Conservation (phyloP, 768 basidiomycete species). For the Symmetrospora coprosmae region DNA sequence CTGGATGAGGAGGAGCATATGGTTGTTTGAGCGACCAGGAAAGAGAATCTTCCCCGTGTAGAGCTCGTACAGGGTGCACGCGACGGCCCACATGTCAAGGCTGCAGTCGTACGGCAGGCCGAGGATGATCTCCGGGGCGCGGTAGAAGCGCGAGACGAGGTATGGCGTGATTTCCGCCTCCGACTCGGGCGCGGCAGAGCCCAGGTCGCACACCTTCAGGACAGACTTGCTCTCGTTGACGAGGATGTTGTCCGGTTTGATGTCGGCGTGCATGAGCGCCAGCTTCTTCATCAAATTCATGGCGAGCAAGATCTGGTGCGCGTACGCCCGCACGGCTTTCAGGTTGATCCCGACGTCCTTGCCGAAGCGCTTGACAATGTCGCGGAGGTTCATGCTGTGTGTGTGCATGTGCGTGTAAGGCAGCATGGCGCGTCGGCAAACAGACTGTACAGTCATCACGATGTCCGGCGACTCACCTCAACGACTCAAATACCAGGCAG, state of each 20-base stretch:
- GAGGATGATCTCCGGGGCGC: slow-evolving; percentile 96
- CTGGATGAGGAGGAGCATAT: slow-evolving; percentile 97
- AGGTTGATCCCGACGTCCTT: slow-evolving; percentile 95
- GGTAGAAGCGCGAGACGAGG: slow-evolving; percentile 91
- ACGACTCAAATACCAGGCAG: slow-evolving; percentile 84
- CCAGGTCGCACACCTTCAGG: slow-evolving; percentile 87
- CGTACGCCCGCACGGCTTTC: slow-evolving; percentile 93
- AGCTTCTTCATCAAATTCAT: slow-evolving; percentile 70
- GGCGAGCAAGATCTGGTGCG: slow-evolving; percentile 85
- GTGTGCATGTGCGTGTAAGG: not conserved
- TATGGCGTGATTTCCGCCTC: slow-evolving; percentile 98
- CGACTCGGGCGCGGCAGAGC: slow-evolving; percentile 85
- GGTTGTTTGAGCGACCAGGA: slow-evolving; percentile 90
- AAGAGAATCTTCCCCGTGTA: slow-evolving; percentile 96
- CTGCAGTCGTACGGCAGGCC: slow-evolving; percentile 88
- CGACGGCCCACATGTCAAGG: slow-evolving; percentile 91
- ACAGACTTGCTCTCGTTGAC: slow-evolving; percentile 89
- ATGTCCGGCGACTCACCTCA: too few relatives aligned
- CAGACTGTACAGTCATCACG: not conserved
- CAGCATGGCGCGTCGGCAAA: not conserved
- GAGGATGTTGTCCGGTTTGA: slow-evolving; percentile 95
- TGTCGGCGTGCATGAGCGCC: slow-evolving; percentile 93
- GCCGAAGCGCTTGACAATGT: slow-evolving; percentile 93
- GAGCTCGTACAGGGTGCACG: slow-evolving; percentile 62
- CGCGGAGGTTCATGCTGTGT: slow-evolving; percentile 98